These are phyloP conservation scores for Neurospora terricola DNA, from an alignment of 495 filamentous ascomycete genomes.

Conservation along the genomic window DNA sequence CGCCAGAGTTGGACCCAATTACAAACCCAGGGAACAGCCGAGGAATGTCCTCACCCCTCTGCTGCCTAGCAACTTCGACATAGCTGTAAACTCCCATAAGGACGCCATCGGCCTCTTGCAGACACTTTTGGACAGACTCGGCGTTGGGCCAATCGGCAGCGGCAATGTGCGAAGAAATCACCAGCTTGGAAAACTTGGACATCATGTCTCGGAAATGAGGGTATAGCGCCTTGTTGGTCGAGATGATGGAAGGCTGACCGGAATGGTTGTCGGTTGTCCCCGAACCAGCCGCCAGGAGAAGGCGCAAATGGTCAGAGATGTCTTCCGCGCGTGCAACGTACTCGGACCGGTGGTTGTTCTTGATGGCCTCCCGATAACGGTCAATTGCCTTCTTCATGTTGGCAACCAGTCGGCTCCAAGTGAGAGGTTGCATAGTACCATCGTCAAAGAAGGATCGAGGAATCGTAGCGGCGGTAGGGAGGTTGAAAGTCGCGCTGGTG, in stretches of 20 bases:
- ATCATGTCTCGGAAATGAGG: slow-evolving; percentile 99
- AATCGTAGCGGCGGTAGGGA: slow-evolving; percentile 49
- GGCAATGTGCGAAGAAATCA: slow-evolving; percentile 96
- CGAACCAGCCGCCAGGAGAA: slow-evolving; percentile 89
- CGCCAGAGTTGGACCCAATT: slow-evolving; percentile 66
- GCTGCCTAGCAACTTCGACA: slow-evolving; percentile 86
- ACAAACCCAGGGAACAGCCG: slow-evolving; percentile 90
- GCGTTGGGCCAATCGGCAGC: slow-evolving; percentile 81
- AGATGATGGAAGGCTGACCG: slow-evolving; percentile 97
- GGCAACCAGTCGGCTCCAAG: slow-evolving; percentile 79
- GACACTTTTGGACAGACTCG: slow-evolving; percentile 85
- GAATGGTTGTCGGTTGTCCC: slow-evolving; percentile 98
- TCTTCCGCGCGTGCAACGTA: slow-evolving; percentile 90
- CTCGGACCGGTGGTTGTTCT: slow-evolving; percentile 68
- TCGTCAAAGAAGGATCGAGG: slow-evolving; percentile 82
- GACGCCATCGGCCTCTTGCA: slow-evolving; percentile 93
- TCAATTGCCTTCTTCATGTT: slow-evolving; percentile 88
- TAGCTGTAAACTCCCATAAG: slow-evolving; percentile 88
- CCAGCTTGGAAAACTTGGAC: slow-evolving; percentile 97
- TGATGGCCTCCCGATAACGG: slow-evolving; percentile 74
- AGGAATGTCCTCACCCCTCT: slow-evolving; percentile 79
- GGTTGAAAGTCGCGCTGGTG: slow-evolving; percentile 46
- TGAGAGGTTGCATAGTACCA: slow-evolving; percentile 58
- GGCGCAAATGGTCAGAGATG: slow-evolving; percentile 89
- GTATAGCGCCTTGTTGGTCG: slow-evolving; percentile 89